Percentiles rank a stretch among this genome's conserved stretches.
These are phyloP conservation scores for Coniochaeta hoffmannii DNA, from an alignment of 2,329 filamentous ascomycete species.

Conservation along the genomic window DNA sequence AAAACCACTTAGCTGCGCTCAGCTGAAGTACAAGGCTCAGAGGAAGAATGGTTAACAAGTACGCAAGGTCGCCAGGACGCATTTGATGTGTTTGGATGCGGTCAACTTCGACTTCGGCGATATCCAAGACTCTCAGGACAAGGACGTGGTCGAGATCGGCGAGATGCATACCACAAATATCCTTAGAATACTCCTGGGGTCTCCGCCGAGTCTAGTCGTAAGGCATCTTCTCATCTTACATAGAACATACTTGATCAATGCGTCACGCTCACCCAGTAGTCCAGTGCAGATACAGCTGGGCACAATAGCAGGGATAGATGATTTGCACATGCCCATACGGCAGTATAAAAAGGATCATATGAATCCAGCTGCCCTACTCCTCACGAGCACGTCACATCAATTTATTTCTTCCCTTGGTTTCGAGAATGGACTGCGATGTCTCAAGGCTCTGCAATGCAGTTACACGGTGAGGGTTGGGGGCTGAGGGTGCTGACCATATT, in stretches of 20 bases:
- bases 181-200: too few relatives aligned
- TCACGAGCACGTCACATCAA: not conserved
- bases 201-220: too few relatives aligned
- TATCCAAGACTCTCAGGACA: constrained; percentile 18
- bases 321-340: too few relatives aligned
- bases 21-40: constrained; percentile 7
- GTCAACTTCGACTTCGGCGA: constrained; percentile 21
- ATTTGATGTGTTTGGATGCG: constrained; percentile 23
- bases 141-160: constrained; percentile 16
- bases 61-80: constrained; percentile 20
- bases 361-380: not conserved
- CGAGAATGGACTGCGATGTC: not conserved
- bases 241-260: too few relatives aligned
- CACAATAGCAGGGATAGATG: too few relatives aligned
- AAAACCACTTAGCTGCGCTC: constrained; percentile 4
- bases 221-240: too few relatives aligned
- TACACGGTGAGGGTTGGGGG: not conserved
- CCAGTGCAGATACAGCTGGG: too few relatives aligned
- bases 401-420: not conserved
- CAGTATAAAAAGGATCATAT: too few relatives aligned
- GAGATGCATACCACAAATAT: constrained; percentile 21
- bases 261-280: too few relatives aligned
- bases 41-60: constrained; percentile 16
- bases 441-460: not conserved
- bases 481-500: not conserved